A percentile compares a stretch with the other conserved stretches of the same genome.
phyloP scores from a whole-genome alignment of 805 yeast genomes.

The Cyberlindnera galapagoensis region DNA sequence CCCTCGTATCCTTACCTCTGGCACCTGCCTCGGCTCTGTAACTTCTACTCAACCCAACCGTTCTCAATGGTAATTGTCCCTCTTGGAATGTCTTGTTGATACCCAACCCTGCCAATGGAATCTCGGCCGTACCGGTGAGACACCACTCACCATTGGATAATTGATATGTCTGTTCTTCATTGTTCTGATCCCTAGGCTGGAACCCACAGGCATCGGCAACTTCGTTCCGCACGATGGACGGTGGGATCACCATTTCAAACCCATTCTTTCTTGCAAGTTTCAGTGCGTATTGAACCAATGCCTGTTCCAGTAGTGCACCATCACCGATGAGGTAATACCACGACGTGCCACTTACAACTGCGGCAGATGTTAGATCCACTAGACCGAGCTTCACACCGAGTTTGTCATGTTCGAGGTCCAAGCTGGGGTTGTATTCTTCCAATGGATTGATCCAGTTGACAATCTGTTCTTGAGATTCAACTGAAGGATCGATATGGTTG shows the following conservation, averaged over 20 bases:
- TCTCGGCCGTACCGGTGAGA: constrained; percentile 92
- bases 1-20: constrained; percentile 86
- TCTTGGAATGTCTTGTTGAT: constrained; percentile 42
- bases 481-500: constrained; percentile 47
- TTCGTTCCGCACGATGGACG: constrained; percentile 75
- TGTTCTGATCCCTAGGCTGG: constrained; percentile 82
- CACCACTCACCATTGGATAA: constrained; percentile 51
- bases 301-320: constrained; percentile 87
- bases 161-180: constrained; percentile 79
- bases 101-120: constrained; percentile 79
- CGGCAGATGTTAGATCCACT: constrained; percentile 64
- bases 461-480: constrained; percentile 35
- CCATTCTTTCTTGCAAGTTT: constrained; percentile 59
- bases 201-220: constrained; percentile 88
- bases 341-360: constrained; percentile 70
- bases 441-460: constrained; percentile 46
- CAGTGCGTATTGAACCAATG: constrained; percentile 75
- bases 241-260: constrained; percentile 70
- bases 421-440: constrained; percentile 21
- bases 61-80: constrained; percentile 44
- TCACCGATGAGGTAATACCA: constrained; percentile 83
- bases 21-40: constrained; percentile 98
- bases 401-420: constrained; percentile 50
- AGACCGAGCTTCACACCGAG: constrained; percentile 66
- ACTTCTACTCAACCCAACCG: constrained; percentile 79